Base-by-base conservation (phyloP, 2,329 filamentous ascomycete species). In the Trichoderma cornu-damae region DNA sequence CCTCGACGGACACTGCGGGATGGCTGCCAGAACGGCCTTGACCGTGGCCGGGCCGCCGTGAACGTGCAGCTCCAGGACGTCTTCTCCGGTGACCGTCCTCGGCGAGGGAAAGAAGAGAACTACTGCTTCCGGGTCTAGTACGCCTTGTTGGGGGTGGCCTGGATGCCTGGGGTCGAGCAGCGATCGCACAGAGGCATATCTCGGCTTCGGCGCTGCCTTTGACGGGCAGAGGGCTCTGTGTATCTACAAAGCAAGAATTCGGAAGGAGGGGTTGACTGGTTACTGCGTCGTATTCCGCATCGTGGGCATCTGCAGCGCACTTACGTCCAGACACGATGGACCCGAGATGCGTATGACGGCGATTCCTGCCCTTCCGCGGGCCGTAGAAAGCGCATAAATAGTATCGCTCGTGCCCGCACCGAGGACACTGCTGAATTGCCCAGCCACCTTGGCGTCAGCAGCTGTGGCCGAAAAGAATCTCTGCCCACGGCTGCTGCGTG, bases 301-400 rank as follows among this genome's bases (percentile, higher is more conserved):
- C n/a, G n/a, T n/a, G n/a, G n/a, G n/a, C n/a, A n/a, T 34, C 8
- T 50, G 22, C 26, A 28, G 2, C 6, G 4, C n/a, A 46, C 73
- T 65, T 76, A 90, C 86, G 66, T 85, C 77, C 59, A 82, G 72
- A 71, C 88, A 93, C 43, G 85, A 83, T 26, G 88, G 81, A 0
- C 94, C 94, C 4, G 94, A 96, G 24, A 96, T 79, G 12, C 94
- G 84, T 52, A 97, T 85, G 34, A 97, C 86, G 1, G 93, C 93
- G 69, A 99, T 96, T 1, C 91, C 94, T 42, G 90, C 91, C 68
- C 85, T 85, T 1, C 93, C 94, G 9, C 87, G 78, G 0, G 90
- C 90, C 0, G 92, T 95, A 0, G 93, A 96, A 1, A 97, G 76
- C 0, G 94, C 94, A 71, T 96, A 97, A 53, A 99, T 96, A 1